Evolutionary conservation across 805 yeast genomes (phyloP).

Genomic region (Candida sakaeoensis): DNA sequence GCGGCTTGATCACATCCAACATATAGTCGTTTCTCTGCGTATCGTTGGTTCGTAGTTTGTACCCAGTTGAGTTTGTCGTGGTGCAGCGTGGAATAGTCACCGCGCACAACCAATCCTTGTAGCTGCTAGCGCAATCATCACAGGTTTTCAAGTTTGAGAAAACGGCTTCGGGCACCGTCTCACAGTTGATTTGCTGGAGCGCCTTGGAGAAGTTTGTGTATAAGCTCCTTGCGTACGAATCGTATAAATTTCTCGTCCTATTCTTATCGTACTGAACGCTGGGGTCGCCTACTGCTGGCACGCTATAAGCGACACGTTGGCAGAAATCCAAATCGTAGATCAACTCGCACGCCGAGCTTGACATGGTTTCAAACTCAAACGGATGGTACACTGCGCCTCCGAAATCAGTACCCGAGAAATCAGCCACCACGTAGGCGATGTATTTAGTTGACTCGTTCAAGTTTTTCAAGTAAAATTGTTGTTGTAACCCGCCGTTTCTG

Average conservation of each 20-base stretch:
- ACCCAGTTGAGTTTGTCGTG: conserved; percentile 43
- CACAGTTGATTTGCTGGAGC: conserved; percentile 73
- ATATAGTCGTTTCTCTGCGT: conserved; percentile 53
- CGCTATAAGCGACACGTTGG: conserved; percentile 78
- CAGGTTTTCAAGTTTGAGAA: conserved; percentile 78
- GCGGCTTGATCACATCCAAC: conserved; percentile 46
- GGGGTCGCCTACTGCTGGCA: conserved; percentile 46
- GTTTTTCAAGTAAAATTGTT: conserved; percentile 60
- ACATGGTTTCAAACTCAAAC: conserved; percentile 55
- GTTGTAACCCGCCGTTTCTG: conserved; percentile 48
- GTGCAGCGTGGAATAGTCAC: conserved; percentile 86
- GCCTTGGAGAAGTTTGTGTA: conserved; percentile 72
- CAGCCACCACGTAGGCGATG: conserved; percentile 57
- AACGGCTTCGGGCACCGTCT: conserved; percentile 56
- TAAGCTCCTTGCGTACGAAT: conserved; percentile 50
- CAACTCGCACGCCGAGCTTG: conserved; percentile 60
- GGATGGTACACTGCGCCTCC: conserved; percentile 67
- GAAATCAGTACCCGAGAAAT: conserved; percentile 23
- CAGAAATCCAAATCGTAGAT: conserved; percentile 78
- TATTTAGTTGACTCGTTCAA: conserved; percentile 61
- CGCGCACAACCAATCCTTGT: conserved; percentile 86
- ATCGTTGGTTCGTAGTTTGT: conserved; percentile 42
- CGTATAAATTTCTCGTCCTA: conserved; percentile 44
- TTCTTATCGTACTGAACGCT: conserved; percentile 5
- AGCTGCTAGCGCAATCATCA: conserved; percentile 63